Conservation (phyloP, 148 eudicot genomes). For the Silene conica region DNA sequence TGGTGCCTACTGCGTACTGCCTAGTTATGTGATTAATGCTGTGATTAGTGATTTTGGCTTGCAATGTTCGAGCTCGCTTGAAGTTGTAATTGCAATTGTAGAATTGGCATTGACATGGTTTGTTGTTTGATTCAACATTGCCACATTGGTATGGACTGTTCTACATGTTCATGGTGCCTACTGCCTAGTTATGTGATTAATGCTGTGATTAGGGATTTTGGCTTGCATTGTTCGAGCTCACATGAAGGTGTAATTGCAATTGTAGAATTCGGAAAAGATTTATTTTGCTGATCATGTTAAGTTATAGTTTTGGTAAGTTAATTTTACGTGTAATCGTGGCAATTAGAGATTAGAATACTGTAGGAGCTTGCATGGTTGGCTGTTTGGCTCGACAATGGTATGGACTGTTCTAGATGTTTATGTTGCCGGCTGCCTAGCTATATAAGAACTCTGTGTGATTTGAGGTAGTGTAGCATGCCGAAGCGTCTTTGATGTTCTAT, state of each 20-base stretch:
- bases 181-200: too few relatives aligned
- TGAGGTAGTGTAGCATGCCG: neutral
- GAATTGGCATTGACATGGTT: neutral
- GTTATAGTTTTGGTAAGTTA: neutral
- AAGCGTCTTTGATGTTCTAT: neutral
- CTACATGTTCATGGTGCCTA: neutral
- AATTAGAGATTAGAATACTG: neutral
- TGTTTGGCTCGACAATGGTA: neutral
- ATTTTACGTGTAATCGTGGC: neutral
- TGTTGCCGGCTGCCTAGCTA: neutral
- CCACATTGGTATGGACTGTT: neutral
- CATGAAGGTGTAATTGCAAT: neutral
- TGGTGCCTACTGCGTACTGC: too few relatives aligned
- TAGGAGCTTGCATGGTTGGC: neutral
- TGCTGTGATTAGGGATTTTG: too few relatives aligned
- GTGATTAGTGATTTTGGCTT: too few relatives aligned
- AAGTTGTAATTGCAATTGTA: neutral
- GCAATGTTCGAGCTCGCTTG: too few relatives aligned
- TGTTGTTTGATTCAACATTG: neutral
- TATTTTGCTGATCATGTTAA: neutral
- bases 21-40: too few relatives aligned
- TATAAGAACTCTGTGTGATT: neutral
- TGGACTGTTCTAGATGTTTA: neutral
- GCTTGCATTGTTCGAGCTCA: too few relatives aligned
- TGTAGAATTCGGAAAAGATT: neutral